Evolutionary conservation across 2,329 filamentous ascomycete genomes (phyloP).

Genomic region (Colletotrichum tropicale): DNA sequence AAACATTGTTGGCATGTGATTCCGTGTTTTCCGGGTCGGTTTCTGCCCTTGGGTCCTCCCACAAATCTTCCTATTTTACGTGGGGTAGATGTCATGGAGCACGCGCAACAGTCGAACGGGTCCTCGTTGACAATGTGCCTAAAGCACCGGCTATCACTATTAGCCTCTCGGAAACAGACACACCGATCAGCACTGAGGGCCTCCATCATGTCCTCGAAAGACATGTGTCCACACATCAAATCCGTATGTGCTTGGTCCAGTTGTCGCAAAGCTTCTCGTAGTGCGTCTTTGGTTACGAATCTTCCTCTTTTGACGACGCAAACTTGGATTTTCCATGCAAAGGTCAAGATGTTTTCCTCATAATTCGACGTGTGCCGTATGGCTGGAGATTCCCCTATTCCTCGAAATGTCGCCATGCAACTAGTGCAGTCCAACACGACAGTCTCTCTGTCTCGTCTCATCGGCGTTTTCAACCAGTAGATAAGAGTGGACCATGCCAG

Average conservation of each 20-base stretch:
- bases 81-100: not conserved
- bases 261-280: not conserved
- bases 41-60: not conserved
- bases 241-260: not conserved
- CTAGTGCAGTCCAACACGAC: not conserved
- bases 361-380: not conserved
- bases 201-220: not conserved
- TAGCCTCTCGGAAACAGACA: not conserved
- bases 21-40: too few relatives aligned
- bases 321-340: not conserved
- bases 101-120: not conserved
- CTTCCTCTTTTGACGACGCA: not conserved
- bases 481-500: not conserved
- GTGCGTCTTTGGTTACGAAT: not conserved
- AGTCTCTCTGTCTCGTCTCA: rapidly evolving
- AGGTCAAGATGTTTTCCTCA: rapidly evolving
- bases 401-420: not conserved
- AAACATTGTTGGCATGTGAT: not conserved
- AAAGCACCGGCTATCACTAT: not conserved
- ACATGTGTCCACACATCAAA: not conserved
- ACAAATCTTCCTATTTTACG: not conserved
- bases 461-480: not conserved
- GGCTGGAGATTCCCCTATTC: not conserved
- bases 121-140: rapidly evolving
- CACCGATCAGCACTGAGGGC: not conserved